Conservation (phyloP, 2,329 filamentous ascomycete species). For the Ceratocystis albifundus region DNA sequence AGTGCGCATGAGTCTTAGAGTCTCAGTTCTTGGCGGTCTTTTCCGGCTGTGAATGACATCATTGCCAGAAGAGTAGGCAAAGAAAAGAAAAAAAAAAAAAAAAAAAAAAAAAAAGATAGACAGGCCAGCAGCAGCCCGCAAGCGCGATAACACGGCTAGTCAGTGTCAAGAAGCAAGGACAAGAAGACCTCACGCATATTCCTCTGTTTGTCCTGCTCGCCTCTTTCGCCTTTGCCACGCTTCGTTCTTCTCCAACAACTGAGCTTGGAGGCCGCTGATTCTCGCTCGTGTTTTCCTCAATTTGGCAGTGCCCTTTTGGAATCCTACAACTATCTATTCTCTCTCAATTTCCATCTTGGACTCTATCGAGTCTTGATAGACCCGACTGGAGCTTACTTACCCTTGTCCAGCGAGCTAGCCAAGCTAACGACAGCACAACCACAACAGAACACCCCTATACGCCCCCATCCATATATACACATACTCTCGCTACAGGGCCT, state of each 20-base stretch:
- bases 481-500: neutral
- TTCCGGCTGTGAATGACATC: constrained; percentile 1
- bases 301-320: neutral
- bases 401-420: constrained; percentile 5
- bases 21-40: neutral
- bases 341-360: neutral
- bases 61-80: neutral
- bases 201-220: neutral
- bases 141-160: neutral
- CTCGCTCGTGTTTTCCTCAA: neutral
- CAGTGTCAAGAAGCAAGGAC: neutral
- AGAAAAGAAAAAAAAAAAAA: no score
- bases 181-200: neutral
- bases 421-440: constrained; percentile 3
- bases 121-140: neutral
- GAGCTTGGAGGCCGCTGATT: neutral
- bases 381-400: neutral
- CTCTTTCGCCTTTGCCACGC: neutral
- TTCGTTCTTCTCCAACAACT: neutral
- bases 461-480: neutral
- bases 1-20: constrained; percentile 3
- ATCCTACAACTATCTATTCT: constrained; percentile 8
- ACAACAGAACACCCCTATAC: neutral
- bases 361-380: neutral
- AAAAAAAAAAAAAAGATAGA: neutral